Evolutionary conservation across 306 rosid genomes (phyloP).

Genomic region (Prunus campanulata): DNA sequence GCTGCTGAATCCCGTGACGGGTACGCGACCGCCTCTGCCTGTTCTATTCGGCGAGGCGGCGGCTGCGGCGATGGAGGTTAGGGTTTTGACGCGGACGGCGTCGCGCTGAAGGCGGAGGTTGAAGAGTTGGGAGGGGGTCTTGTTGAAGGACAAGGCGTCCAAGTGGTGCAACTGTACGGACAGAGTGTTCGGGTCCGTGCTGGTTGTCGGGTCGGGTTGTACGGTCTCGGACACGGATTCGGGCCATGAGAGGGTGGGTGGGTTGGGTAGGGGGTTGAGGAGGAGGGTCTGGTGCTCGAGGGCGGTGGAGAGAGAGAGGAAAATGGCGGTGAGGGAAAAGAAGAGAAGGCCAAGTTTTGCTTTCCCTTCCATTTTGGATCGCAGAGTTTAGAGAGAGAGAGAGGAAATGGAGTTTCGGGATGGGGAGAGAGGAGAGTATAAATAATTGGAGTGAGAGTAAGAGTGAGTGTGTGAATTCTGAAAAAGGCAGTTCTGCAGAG

Average conservation of each 20-base stretch:
- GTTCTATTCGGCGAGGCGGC: constrained; percentile 7
- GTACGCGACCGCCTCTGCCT: not conserved
- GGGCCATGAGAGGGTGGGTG: constrained; percentile 48
- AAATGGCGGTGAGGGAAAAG: constrained; percentile 23
- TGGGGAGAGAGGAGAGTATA: constrained; percentile 2
- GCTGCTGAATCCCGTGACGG: constrained; percentile 51
- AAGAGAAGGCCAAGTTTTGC: constrained; percentile 9
- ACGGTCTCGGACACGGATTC: constrained; percentile 23
- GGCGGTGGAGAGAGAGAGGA: constrained; percentile 36
- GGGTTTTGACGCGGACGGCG: constrained; percentile 41
- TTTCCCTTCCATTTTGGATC: constrained; percentile 40
- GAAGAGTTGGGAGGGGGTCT: constrained; percentile 68
- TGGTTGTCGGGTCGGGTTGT: constrained; percentile 22
- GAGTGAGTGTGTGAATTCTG: not conserved
- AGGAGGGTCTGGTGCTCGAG: constrained; percentile 34
- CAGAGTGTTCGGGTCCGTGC: constrained; percentile 3
- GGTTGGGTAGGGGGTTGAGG: constrained; percentile 45
- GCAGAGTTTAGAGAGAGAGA: not conserved
- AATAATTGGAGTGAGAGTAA: constrained; percentile 4
- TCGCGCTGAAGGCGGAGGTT: constrained; percentile 64
- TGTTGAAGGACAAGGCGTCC: constrained; percentile 51
- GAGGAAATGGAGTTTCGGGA: not conserved
- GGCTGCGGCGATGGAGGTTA: constrained; percentile 24
- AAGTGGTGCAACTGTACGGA: constrained; percentile 61
- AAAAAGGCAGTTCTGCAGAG: not conserved